These are phyloP conservation scores for Celoporthe dispersa DNA, from an alignment of 2,329 filamentous ascomycete genomes.

Conservation along the genomic window DNA sequence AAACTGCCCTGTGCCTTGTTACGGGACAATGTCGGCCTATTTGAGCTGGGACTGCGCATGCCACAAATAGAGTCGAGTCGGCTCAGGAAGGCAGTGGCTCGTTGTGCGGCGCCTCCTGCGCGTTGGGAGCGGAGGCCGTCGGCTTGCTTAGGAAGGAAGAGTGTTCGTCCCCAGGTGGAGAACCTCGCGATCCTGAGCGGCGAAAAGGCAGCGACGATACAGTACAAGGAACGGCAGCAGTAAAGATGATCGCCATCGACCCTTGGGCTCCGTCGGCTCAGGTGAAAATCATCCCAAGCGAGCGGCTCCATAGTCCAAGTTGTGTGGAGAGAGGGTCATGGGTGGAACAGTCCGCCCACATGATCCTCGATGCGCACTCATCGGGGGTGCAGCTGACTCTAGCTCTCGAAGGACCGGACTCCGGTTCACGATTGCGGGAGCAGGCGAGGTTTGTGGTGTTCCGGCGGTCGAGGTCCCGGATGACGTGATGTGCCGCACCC, in stretches of 20 bases:
- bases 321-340: neutral
- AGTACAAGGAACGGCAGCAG: neutral
- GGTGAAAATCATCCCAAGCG: neutral
- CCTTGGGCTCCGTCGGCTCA: neutral
- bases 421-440: neutral
- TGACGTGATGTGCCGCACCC: neutral
- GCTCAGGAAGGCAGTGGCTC: neutral
- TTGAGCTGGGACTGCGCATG: neutral
- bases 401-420: neutral
- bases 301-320: neutral
- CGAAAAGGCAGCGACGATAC: neutral
- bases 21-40: slow-evolving; percentile 2
- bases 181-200: neutral
- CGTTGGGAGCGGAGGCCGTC: neutral
- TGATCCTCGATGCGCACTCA: neutral
- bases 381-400: neutral
- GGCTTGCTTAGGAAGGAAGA: neutral
- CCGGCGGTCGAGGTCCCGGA: neutral
- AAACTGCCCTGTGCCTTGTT: neutral
- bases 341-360: neutral
- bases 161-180: too few relatives aligned
- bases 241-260: neutral
- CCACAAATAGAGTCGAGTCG: neutral
- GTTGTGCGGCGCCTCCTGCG: neutral
- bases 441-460: neutral